Base-by-base conservation (phyloP, 192 early-diverging fungal genomes). In the Coemansia sp. region DNA sequence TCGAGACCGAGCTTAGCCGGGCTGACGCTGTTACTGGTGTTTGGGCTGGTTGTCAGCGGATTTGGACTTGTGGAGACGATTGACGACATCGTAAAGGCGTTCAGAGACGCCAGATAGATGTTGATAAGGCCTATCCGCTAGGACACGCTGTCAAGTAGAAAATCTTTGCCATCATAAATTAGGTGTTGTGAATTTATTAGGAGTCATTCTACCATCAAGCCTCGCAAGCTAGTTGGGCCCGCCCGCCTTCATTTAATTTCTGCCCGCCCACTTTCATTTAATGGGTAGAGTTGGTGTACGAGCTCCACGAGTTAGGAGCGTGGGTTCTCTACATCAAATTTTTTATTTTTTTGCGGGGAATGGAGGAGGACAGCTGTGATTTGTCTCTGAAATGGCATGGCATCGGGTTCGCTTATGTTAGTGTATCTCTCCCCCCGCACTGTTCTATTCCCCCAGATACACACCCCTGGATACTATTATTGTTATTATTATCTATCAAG, bases 21-120 rank as follows among this genome's bases (percentile, higher is more conserved):
- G n/a, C 55, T 77, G 43, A 59, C 27, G 49, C 60, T 72, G 31
- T 79, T 90, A 43, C 65, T 91, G 27, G 38, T 72, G 12, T 77
- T 91, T 38, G 91, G 90, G 0, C 44, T 87, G 36, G 64, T 85
- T 3, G 86, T 87, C 33, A 87, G 88, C 34, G 80, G 87, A 13
- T 84, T 91, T 75, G 91, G 91, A n/a, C 80, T 88, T 27, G 86
- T 87, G 1, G 81, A 90, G 38, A 90, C 91, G 12, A 85, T 90
- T 40, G 65, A 80, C 46, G 83, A 77, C 15, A 84, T 93, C 33
- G 57, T 85, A 18, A 72, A 77, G 51, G 79, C 86, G 20, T 74
- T 76, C 40, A 63, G 52, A 34, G 33, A 59, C 29, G 27, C 44
- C 27, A 74, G 74, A 20, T 72, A 77, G 34, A 22, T 0, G 24